Base-by-base conservation (phyloP, 352 stramenopile genomes). In the Globisporangium rhizosaccharum region DNA sequence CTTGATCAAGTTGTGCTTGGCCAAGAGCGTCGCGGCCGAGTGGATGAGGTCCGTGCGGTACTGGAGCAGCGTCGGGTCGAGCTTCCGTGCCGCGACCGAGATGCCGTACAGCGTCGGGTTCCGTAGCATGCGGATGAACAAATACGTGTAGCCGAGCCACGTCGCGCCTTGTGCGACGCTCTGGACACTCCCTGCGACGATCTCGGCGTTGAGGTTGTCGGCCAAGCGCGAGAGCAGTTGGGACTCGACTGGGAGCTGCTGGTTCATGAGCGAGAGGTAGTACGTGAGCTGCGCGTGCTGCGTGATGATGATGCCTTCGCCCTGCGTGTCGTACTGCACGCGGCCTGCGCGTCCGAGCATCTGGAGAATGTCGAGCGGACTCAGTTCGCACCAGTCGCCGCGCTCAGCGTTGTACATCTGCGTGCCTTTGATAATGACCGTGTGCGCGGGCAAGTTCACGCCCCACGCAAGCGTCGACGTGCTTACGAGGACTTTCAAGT, bases 371-470 rank as follows among this genome's bases (percentile, higher is more conserved):
- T 99, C 98, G 37, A 99, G 77, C 9, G 97, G 96, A 64, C 89
- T 98, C 14, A 99, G 68, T 68, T 99, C 97, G 25, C 95, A 97
- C 97, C 97, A 99, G 23, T 95, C 80, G 18, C 97, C 96, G 62
- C 98, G 96, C 53, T 98, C 95, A 4, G 97, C 97, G 62, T 98
- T 98, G 79, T 99, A 99, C 65, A 99, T 98, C 69, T 99, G 97
- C 30, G 98, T 99, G n/a, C 98, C 98, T 77, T 99, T 99, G 70
- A 99, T 99, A 63, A 99, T 99, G 17, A 99, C 98, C 6, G 97
- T 99, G 75, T 99, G 97, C 0, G 97, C 97, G 7, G 98, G 98
- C 50, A 99, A 73, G 72, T 99, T 99, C 23, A 99, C 97, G 75
- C 98, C 98, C 98, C 98, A 99, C 1, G 98, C 98, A 17, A 99